A percentile compares a stretch with the other conserved stretches of the same genome.
These are phyloP conservation scores for Apiospora malaysiana DNA, from an alignment of 2,329 filamentous ascomycete genomes.

Conservation along the genomic window DNA sequence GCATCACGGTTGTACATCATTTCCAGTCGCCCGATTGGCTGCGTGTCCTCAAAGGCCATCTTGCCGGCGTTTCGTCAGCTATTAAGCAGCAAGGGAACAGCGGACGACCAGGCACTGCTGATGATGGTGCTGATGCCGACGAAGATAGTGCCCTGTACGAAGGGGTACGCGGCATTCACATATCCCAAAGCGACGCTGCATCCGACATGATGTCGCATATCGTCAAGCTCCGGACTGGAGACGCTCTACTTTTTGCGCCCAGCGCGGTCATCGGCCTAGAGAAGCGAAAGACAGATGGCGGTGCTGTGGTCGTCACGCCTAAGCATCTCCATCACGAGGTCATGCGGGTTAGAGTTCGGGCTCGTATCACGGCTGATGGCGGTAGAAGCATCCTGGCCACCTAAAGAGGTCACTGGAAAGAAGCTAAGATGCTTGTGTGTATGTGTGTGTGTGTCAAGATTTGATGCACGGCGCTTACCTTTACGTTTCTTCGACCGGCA, in stretches of 20 bases:
- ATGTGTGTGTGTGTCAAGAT: neutral
- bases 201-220: constrained; percentile 49
- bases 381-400: constrained; percentile 52
- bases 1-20: constrained; percentile 73
- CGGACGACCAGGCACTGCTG: neutral
- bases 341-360: constrained; percentile 47
- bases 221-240: constrained; percentile 48
- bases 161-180: constrained; percentile 20
- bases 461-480: neutral
- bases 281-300: constrained; percentile 19
- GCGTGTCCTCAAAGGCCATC: constrained; percentile 46
- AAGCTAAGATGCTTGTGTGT: too few relatives aligned
- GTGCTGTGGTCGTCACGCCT: constrained; percentile 22
- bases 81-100: constrained; percentile 21
- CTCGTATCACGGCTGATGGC: constrained; percentile 51
- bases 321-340: constrained; percentile 45
- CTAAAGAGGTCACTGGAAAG: neutral
- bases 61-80: constrained; percentile 49
- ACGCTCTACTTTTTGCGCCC: constrained; percentile 54
- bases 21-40: constrained; percentile 74
- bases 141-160: constrained; percentile 34
- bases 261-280: constrained; percentile 46
- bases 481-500: neutral
- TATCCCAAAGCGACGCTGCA: constrained; percentile 27
- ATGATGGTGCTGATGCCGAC: neutral